Conservation (phyloP, 192 early-diverging fungal species). For the Coemansia reversa region DNA sequence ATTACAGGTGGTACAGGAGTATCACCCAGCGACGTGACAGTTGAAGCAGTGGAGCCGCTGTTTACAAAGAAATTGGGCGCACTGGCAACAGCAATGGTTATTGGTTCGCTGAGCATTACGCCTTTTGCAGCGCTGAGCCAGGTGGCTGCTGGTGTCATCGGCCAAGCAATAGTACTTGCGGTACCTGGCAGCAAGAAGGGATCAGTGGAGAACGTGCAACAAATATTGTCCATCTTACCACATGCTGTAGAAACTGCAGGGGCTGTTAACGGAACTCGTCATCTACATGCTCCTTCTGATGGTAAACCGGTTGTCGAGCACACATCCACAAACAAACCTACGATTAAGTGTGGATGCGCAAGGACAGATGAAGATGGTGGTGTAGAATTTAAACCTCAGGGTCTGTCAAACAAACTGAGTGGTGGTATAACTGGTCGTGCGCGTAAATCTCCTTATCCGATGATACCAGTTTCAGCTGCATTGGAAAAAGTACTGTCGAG, state of each 20-base stretch:
- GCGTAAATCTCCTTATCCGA: constrained; percentile 80
- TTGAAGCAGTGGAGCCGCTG: constrained; percentile 78
- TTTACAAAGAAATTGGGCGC: constrained; percentile 69
- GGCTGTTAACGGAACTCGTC: constrained; percentile 11
- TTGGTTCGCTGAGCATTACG: constrained; percentile 74
- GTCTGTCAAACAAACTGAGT: constrained; percentile 9
- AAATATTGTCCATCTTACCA: constrained; percentile 68
- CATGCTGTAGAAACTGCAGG: constrained; percentile 73
- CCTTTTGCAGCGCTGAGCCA: constrained; percentile 89
- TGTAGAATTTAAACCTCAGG: background rate
- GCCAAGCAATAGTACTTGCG: constrained; percentile 69
- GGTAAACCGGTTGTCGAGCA: background rate
- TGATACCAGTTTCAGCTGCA: constrained; percentile 73
- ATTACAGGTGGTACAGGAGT: constrained; percentile 95
- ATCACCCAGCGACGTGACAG: constrained; percentile 79
- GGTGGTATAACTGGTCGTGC: constrained; percentile 62
- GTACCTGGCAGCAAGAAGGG: constrained; percentile 91
- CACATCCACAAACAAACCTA: background rate
- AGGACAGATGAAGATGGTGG: constrained; percentile 17
- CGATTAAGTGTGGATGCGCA: constrained; percentile 27
- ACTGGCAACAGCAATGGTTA: constrained; percentile 76
- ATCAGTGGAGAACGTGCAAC: constrained; percentile 76
- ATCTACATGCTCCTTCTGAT: constrained; percentile 8
- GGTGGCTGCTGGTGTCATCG: constrained; percentile 65
- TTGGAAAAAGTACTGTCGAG: constrained; percentile 55